phyloP scores from a whole-genome alignment of 176 grass and related monocot genomes.

The Triticum turgidum region DNA sequence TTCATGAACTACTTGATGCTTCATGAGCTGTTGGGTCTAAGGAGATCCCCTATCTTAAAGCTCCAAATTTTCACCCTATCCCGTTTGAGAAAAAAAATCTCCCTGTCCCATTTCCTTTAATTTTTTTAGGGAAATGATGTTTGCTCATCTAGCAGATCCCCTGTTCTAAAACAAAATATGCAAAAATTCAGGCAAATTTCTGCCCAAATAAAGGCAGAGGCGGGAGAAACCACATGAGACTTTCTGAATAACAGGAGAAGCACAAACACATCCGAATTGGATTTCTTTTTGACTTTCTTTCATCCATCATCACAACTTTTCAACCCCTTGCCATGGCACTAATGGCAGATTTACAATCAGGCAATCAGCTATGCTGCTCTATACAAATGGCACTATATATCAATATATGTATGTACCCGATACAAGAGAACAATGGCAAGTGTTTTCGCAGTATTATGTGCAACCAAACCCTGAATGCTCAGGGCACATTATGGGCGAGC shows the following conservation, averaged over 20 bases:
- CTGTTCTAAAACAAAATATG: too few species aligned
- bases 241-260: neutral
- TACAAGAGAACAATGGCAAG: neutral
- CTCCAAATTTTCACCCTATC: too few species aligned
- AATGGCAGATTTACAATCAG: slow-evolving; percentile 30
- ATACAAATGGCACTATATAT: slow-evolving; percentile 7
- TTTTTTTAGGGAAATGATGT: too few species aligned
- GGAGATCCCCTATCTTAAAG: too few species aligned
- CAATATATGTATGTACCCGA: slow-evolving; percentile 7
- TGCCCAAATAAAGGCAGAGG: neutral
- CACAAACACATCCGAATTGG: neutral
- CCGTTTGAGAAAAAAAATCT: too few species aligned
- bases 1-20: too few species aligned
- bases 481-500: slow-evolving; percentile 11
- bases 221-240: neutral
- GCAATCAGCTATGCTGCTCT: slow-evolving; percentile 21
- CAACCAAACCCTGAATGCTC: slow-evolving; percentile 15
- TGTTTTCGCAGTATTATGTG: neutral
- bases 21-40: too few species aligned
- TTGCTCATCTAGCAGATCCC: too few species aligned
- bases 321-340: neutral
- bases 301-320: neutral
- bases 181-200: too few species aligned
- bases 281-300: neutral
- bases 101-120: too few species aligned